These are phyloP conservation scores for Epichloe typhina DNA, from an alignment of 2,329 filamentous ascomycete genomes.

Conservation along the genomic window DNA sequence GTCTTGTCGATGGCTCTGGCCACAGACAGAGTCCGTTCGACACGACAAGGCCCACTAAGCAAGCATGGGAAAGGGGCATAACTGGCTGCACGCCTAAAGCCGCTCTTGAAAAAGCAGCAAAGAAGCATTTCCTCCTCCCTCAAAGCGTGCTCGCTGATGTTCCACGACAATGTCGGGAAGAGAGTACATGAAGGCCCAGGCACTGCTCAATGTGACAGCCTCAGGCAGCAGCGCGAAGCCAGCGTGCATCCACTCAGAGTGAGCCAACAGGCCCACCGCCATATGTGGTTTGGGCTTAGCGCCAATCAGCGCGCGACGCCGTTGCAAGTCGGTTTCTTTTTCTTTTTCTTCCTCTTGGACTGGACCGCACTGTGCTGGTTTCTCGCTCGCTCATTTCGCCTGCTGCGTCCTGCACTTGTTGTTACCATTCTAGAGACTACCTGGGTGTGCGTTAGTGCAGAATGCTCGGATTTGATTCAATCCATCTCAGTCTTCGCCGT, in stretches of 20 bases:
- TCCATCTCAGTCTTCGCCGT: no score
- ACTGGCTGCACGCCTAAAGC: background rate
- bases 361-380: no score
- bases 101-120: no score
- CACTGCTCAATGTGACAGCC: background rate
- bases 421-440: no score
- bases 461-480: background rate
- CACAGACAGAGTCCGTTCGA: no score
- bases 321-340: background rate
- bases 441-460: background rate
- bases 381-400: background rate
- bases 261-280: background rate
- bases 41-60: no score
- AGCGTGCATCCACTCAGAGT: background rate
- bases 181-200: background rate
- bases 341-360: background rate
- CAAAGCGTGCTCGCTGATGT: background rate
- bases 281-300: background rate
- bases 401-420: background rate
- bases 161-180: background rate
- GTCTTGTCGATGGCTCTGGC: background rate
- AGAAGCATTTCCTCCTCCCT: no score
- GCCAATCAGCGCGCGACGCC: slow-evolving; percentile 1
- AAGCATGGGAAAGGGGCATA: background rate
- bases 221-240: slow-evolving; percentile 1